These are phyloP conservation scores for Lipomyces mesembrius DNA, from an alignment of 805 yeast species.

Conservation along the genomic window DNA sequence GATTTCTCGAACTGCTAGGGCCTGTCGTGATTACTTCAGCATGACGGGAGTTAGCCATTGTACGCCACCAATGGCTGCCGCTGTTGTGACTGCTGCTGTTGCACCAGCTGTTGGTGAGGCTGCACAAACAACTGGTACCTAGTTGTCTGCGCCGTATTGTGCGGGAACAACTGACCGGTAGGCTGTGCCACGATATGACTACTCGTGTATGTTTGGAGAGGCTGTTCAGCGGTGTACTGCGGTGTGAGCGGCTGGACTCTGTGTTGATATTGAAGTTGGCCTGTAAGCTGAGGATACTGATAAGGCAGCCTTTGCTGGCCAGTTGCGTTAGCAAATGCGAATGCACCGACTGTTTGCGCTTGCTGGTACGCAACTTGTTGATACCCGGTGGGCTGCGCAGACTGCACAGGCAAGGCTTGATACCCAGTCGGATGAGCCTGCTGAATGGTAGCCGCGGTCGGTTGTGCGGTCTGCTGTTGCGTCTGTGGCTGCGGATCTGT, in stretches of 20 bases:
- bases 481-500: slow-evolving; percentile 5
- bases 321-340: slow-evolving; percentile 16
- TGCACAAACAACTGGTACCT: not conserved
- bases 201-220: slow-evolving; percentile 23
- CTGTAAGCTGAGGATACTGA: not conserved
- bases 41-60: not conserved
- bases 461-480: slow-evolving; percentile 15
- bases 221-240: slow-evolving; percentile 19
- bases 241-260: slow-evolving; percentile 17
- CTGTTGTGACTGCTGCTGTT: slow-evolving; percentile 26
- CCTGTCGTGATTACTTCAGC: not conserved
- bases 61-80: slow-evolving; percentile 9
- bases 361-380: not conserved
- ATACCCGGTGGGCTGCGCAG: slow-evolving; percentile 1
- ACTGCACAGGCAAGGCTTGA: not conserved
- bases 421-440: not conserved
- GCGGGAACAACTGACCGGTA: not conserved
- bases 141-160: not conserved
- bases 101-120: slow-evolving; percentile 15
- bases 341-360: slow-evolving; percentile 13
- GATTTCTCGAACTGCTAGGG: not conserved
- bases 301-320: not conserved
- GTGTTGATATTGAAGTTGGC: not conserved
- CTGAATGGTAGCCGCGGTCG: slow-evolving; percentile 1
- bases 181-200: slow-evolving; percentile 2